A percentile compares a stretch with the other conserved stretches of the same genome.
Evolutionary conservation across 2,329 filamentous ascomycete genomes (phyloP).

Genomic region (Fusarium pilosicola): DNA sequence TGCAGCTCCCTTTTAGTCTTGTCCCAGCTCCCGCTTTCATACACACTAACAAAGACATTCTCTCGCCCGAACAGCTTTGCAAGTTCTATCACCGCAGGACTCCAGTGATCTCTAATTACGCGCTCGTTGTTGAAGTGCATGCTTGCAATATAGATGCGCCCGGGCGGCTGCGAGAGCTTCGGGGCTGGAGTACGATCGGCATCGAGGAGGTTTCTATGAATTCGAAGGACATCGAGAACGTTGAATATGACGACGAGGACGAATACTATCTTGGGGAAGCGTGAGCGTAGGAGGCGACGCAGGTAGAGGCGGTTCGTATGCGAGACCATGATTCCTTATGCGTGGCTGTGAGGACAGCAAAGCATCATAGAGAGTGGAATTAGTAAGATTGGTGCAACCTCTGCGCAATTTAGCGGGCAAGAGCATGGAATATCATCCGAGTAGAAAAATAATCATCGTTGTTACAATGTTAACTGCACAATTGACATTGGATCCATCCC

Average conservation of each 20-base stretch:
- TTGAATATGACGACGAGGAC: slow-evolving; percentile 50
- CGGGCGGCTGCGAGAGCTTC: slow-evolving; percentile 44
- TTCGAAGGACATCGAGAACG: slow-evolving; percentile 53
- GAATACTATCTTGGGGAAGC: slow-evolving; percentile 48
- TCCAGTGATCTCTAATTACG: slow-evolving; percentile 71
- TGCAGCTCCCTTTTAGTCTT: slow-evolving; percentile 70
- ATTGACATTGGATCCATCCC: slow-evolving; percentile 4
- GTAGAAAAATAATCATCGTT: slow-evolving; percentile 3
- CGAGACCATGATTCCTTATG: slow-evolving; percentile 46
- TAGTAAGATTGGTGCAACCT: neutral
- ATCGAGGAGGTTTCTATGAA: slow-evolving; percentile 48
- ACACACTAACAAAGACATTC: slow-evolving; percentile 75
- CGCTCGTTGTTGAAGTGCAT: slow-evolving; percentile 75
- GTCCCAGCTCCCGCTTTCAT: slow-evolving; percentile 77
- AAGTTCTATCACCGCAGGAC: slow-evolving; percentile 66
- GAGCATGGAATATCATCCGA: neutral
- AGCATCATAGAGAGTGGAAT: slow-evolving; percentile 27
- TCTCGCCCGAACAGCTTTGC: slow-evolving; percentile 65
- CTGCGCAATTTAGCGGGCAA: neutral
- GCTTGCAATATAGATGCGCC: slow-evolving; percentile 72
- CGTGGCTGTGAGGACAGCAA: slow-evolving; percentile 29
- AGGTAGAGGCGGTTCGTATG: slow-evolving; percentile 47
- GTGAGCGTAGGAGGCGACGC: slow-evolving; percentile 52
- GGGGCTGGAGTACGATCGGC: slow-evolving; percentile 39
- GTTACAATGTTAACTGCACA: neutral